phyloP scores from a whole-genome alignment of 345 rosid species.

The Brassica incana region DNA sequence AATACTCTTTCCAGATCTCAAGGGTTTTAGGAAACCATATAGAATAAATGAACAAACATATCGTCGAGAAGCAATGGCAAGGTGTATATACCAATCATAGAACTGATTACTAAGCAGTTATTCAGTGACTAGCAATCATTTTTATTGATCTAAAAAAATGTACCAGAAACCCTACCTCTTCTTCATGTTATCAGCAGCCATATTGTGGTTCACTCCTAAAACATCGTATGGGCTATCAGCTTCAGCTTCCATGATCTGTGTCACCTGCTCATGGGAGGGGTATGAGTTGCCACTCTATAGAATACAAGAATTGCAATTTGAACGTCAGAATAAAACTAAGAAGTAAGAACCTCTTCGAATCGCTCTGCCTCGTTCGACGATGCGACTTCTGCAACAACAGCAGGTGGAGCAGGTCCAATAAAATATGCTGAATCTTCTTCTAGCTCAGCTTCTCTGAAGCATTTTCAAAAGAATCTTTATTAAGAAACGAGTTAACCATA shows the following conservation, averaged over 20 bases:
- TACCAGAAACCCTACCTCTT: slow-evolving; percentile 59
- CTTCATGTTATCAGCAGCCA: slow-evolving; percentile 74
- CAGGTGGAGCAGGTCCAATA: slow-evolving; percentile 90
- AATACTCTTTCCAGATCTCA: not conserved
- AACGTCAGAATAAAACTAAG: slow-evolving; percentile 10
- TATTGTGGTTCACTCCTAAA: slow-evolving; percentile 72
- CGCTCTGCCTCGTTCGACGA: slow-evolving; percentile 93
- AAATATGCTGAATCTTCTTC: slow-evolving; percentile 78
- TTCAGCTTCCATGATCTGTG: slow-evolving; percentile 81
- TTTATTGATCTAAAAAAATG: slow-evolving; percentile 1
- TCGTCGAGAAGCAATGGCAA: slow-evolving; percentile 7
- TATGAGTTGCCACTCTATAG: slow-evolving; percentile 11
- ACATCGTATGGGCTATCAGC: slow-evolving; percentile 71
- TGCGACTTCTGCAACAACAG: slow-evolving; percentile 88
- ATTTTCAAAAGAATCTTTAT: slow-evolving; percentile 6
- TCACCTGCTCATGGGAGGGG: slow-evolving; percentile 52
- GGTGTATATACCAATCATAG: slow-evolving; percentile 6
- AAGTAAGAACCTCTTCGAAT: slow-evolving; percentile 72
- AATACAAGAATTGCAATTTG: not conserved
- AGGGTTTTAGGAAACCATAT: not conserved
- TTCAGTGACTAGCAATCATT: not conserved
- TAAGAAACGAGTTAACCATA: not conserved
- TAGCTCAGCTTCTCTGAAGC: slow-evolving; percentile 73
- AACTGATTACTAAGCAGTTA: not conserved
- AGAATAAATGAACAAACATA: not conserved